Base-by-base conservation (phyloP, 495 filamentous ascomycete genomes). In the Penicillium nucicola region DNA sequence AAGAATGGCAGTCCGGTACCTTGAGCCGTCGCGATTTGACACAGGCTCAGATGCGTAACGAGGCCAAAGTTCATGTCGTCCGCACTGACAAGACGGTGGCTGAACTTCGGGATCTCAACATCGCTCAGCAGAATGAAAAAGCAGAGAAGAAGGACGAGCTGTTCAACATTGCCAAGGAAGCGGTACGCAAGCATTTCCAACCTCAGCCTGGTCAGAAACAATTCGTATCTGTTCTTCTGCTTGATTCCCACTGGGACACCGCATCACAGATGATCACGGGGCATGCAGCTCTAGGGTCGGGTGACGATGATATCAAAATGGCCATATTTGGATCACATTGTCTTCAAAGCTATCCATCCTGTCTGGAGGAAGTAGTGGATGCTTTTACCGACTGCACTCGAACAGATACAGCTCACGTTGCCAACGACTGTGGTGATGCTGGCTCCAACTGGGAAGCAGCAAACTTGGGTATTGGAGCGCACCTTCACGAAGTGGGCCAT, bases 391-490 rank as follows among this genome's bases (percentile, higher is more conserved):
- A 97, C 74, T 93, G 90, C 62, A 95, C 90, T 11, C 80, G 84
- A 19, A 95, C 91, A 4, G 89, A 96, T 61, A 91, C 86, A 5
- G 80, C 81, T 31, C 83, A 80, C 56, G 84, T 95, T 39, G 87
- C 84, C 5, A 95, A 96, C 58, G 91, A 95, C 62, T 87, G 78
- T 58, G 86, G 87, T 36, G 87, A 95, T 37, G 83, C 83, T 18
- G 90, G 89, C 11, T 95, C 86, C 47, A 93, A 84, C 48, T 96
- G 90, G 90, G 91, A 96, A 62, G 83, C 90, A 14, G 90, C 89
- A 7, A 92, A 92, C 57, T 81, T 96, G 51, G 90, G 91, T 38
- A 95, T 96, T 56, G 91, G 92, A 8, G 91, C 90, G 20, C 90
- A 96, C 70, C 69, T 97, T 11, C 92, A 95, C 61, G 90, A 96